Conservation (phyloP, 2,329 filamentous ascomycete species). For the Phyllosticta ampelicida region DNA sequence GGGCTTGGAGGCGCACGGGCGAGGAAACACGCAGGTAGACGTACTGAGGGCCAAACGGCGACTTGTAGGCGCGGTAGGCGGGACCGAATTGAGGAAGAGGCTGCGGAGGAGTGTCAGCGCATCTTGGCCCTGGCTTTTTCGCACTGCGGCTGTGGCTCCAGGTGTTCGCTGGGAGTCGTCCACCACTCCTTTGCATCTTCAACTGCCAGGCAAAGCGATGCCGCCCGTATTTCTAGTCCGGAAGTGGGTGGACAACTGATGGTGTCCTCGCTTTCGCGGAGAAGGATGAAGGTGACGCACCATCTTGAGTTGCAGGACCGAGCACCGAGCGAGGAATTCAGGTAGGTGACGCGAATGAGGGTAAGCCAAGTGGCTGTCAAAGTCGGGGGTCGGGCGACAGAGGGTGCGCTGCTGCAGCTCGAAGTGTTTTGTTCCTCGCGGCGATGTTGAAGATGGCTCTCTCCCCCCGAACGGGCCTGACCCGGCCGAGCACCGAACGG, state of each 20-base stretch:
- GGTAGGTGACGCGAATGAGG: neutral
- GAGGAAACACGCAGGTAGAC: constrained; percentile 14
- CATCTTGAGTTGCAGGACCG: neutral
- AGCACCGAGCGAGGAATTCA: neutral
- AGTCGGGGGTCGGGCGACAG: neutral
- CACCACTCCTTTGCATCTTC: neutral
- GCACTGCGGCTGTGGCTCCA: neutral
- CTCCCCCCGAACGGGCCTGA: neutral
- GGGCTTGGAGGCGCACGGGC: neutral
- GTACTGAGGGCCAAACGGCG: constrained; percentile 49
- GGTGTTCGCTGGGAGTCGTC: neutral
- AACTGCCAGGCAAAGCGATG: neutral
- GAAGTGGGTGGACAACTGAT: neutral
- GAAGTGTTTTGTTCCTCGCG: neutral
- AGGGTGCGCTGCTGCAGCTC: neutral
- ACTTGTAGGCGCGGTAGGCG: constrained; percentile 41
- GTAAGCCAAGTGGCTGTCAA: neutral
- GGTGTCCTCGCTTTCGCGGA: neutral
- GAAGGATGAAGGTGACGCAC: neutral
- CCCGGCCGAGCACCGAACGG: neutral
- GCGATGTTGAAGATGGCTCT: constrained; percentile 8
- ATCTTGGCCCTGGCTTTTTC: neutral
- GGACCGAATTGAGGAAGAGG: constrained; percentile 23
- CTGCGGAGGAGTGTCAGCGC: constrained; percentile 11
- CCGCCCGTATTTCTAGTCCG: neutral